Evolutionary conservation across 2,329 filamentous ascomycete genomes (phyloP).

Genomic region (Claviceps spartinae): DNA sequence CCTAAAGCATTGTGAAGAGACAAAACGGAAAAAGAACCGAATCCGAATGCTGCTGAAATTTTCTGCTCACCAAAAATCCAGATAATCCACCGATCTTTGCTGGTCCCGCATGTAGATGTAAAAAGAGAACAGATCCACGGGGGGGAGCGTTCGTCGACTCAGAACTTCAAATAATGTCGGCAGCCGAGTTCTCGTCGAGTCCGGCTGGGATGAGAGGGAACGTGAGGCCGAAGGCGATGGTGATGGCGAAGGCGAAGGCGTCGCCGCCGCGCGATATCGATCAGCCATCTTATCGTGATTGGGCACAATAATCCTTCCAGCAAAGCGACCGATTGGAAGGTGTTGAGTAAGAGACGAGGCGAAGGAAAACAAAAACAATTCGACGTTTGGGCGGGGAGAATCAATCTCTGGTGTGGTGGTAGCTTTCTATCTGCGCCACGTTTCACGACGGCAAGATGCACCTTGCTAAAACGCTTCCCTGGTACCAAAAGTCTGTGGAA

Average conservation of each 20-base stretch:
- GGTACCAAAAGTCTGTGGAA: slow-evolving; percentile 1
- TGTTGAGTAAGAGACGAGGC: neutral
- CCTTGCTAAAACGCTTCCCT: neutral
- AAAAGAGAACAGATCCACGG: slow-evolving; percentile 95
- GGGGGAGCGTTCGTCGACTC: slow-evolving; percentile 83
- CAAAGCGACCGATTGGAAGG: neutral
- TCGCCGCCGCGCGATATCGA: slow-evolving; percentile 16
- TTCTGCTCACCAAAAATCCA: slow-evolving; percentile 80
- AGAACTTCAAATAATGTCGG: slow-evolving; percentile 94
- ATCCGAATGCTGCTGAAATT: neutral
- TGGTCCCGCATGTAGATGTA: slow-evolving; percentile 99
- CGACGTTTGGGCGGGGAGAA: neutral
- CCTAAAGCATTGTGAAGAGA: too few relatives aligned
- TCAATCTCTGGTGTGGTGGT: neutral
- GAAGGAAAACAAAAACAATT: neutral
- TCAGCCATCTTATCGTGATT: slow-evolving; percentile 11
- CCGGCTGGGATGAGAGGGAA: slow-evolving; percentile 28
- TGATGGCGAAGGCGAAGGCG: slow-evolving; percentile 27
- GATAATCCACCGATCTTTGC: slow-evolving; percentile 91
- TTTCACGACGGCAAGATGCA: slow-evolving; percentile 6
- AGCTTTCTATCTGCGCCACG: slow-evolving; percentile 4
- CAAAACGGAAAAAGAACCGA: neutral
- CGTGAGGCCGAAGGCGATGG: too few relatives aligned
- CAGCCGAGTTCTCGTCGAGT: slow-evolving; percentile 63
- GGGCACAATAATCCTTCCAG: neutral